A percentile compares a stretch with the other conserved stretches of the same genome.
These are phyloP conservation scores for Prunus mume DNA, from an alignment of 306 rosid species.

Conservation along the genomic window DNA sequence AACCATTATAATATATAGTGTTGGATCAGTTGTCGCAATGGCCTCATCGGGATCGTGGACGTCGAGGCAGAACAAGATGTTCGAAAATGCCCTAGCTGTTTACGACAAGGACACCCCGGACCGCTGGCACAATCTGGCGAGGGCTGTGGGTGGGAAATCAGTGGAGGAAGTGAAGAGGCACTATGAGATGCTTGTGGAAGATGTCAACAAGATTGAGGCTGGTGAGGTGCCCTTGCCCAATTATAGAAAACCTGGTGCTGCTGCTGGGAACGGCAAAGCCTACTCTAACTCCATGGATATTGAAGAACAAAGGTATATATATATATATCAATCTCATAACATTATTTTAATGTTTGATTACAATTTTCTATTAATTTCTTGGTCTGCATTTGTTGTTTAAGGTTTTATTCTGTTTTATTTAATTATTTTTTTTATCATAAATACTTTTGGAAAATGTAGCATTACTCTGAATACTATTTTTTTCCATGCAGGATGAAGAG, in stretches of 20 bases:
- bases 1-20: neutral
- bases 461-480: neutral
- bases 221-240: constrained; percentile 69
- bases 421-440: neutral
- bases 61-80: constrained; percentile 60
- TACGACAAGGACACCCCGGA: constrained; percentile 60
- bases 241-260: constrained; percentile 32
- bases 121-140: constrained; percentile 68
- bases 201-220: constrained; percentile 57
- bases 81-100: constrained; percentile 71
- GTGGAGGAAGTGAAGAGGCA: constrained; percentile 72
- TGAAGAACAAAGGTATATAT: constrained; percentile 49
- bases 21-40: neutral
- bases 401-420: no score
- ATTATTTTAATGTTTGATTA: no score
- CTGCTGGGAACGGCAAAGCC: constrained; percentile 19
- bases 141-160: constrained; percentile 71
- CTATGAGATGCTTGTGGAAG: constrained; percentile 64
- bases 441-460: no score
- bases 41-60: constrained; percentile 69
- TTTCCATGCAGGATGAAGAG: constrained; percentile 36
- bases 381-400: no score
- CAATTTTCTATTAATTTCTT: no score
- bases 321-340: neutral
- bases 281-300: constrained; percentile 32